A percentile compares a stretch with the other conserved stretches of the same genome.
phyloP scores from a whole-genome alignment of 192 early-diverging fungal species.

The Coemansia sp. region DNA sequence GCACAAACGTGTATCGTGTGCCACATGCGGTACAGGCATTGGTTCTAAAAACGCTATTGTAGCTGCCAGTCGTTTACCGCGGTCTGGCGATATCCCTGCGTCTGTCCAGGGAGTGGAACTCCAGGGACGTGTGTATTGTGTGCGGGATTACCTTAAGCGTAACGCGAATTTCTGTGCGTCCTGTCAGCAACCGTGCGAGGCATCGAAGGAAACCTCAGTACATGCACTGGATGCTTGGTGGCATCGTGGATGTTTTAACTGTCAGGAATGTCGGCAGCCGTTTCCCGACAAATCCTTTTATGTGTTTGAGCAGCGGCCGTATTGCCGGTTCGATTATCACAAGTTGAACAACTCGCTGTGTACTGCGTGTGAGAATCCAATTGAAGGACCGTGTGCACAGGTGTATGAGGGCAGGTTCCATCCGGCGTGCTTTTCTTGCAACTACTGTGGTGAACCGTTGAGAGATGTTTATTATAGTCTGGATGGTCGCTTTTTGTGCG shows the following conservation, averaged over 20 bases:
- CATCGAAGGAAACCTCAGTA: conserved; percentile 38
- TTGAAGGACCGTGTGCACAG: conserved; percentile 89
- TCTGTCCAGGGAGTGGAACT: conserved; percentile 37
- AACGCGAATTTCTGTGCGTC: conserved; percentile 17
- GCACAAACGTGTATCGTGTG: conserved; percentile 25
- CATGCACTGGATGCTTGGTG: conserved; percentile 67
- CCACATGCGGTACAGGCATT: conserved; percentile 31
- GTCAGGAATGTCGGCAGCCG: conserved; percentile 65
- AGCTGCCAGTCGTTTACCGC: conserved; percentile 24
- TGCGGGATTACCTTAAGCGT: conserved; percentile 36
- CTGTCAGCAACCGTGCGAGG: conserved; percentile 36
- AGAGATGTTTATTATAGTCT: conserved; percentile 55
- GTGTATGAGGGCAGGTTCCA: conserved; percentile 85
- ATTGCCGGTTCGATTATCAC: conserved; percentile 86
- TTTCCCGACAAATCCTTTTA: conserved; percentile 76
- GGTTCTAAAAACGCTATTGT: conserved; percentile 19
- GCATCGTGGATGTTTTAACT: conserved; percentile 65
- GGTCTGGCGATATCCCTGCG: conserved; percentile 24
- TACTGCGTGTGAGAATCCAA: conserved; percentile 72
- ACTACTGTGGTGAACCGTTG: conserved; percentile 41
- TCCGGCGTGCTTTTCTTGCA: conserved; percentile 81
- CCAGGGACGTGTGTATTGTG: conserved; percentile 44
- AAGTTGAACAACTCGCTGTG: conserved; percentile 84
- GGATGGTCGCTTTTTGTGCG: conserved; percentile 48
- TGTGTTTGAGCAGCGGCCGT: conserved; percentile 81